Percentiles rank a stretch among this genome's conserved stretches.
Evolutionary conservation across 768 basidiomycete species (phyloP).

Genomic region (Naematelia encephala): DNA sequence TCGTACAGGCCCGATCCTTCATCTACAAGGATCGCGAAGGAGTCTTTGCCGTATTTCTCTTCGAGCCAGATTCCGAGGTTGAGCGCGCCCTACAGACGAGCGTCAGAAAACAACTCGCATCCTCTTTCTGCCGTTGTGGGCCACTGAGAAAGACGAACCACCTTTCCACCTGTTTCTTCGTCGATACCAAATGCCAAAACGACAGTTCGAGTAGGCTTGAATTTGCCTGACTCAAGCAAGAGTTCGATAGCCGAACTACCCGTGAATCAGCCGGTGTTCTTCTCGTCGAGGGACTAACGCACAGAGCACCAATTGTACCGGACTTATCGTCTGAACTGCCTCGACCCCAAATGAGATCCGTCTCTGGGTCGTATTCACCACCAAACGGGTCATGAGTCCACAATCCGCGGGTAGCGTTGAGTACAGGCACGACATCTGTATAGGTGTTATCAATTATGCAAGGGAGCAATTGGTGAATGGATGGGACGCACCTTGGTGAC

Average conservation of each 20-base stretch:
- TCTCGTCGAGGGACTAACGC: conserved; percentile 9
- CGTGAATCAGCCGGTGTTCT: no score
- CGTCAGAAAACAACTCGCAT: conserved; percentile 1
- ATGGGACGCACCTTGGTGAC: conserved; percentile 39
- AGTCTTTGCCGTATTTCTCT: conserved; percentile 42
- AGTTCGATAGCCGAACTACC: conserved; percentile 44
- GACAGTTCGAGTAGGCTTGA: conserved; percentile 35
- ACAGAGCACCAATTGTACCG: conserved; percentile 44
- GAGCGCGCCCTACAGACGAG: conserved; percentile 28
- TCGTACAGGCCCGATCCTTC: conserved; percentile 37
- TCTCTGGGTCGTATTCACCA: conserved; percentile 36
- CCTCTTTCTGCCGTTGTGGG: not conserved
- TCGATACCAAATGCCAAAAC: conserved; percentile 44
- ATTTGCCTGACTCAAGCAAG: conserved; percentile 32
- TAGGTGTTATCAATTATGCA: not conserved
- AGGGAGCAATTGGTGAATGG: not conserved
- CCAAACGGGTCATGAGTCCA: conserved; percentile 43
- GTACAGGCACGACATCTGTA: conserved; percentile 46
- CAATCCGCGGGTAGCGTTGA: conserved; percentile 28
- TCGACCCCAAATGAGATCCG: conserved; percentile 44
- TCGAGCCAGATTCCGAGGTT: conserved; percentile 32
- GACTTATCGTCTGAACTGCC: conserved; percentile 46
- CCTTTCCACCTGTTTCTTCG: conserved; percentile 45
- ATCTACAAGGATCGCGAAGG: conserved; percentile 43
- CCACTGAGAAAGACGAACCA: conserved; percentile 41